These are phyloP conservation scores for Elsinoe perseae DNA, from an alignment of 2,329 filamentous ascomycete genomes.

Conservation along the genomic window DNA sequence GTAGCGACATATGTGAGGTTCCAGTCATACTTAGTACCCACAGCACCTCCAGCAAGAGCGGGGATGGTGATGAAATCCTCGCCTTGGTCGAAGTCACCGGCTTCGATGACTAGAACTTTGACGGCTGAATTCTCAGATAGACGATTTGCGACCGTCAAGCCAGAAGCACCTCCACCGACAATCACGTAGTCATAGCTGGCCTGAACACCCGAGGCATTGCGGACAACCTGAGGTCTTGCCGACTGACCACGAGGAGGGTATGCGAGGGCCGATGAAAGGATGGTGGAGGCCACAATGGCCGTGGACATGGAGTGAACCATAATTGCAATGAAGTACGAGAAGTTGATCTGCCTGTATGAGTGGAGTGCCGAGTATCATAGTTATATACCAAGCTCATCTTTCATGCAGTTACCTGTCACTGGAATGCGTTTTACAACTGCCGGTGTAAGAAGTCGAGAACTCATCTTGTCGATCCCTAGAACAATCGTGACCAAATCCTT, in stretches of 20 bases:
- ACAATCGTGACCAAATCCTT: not conserved
- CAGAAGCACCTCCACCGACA: conserved; percentile 27
- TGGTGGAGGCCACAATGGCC: conserved; percentile 5
- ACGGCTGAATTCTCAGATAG: conserved; percentile 26
- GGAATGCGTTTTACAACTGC: not conserved
- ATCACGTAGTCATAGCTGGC: conserved; percentile 21
- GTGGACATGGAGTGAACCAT: not conserved
- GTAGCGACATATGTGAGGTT: conserved; percentile 25
- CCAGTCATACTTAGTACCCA: conserved; percentile 26
- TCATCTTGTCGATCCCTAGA: not conserved
- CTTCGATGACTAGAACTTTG: conserved; percentile 29
- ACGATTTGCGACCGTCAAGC: conserved; percentile 27
- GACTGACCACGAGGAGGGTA: not conserved
- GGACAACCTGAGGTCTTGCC: not conserved
- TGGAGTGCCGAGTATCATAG: not conserved
- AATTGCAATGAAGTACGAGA: not conserved
- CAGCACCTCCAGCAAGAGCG: conserved; percentile 24
- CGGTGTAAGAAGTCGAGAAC: not conserved
- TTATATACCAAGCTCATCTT: conserved; percentile 14
- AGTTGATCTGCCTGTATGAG: not conserved
- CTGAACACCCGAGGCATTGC: not conserved
- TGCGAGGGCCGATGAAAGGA: conserved; percentile 5
- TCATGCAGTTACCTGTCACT: not conserved
- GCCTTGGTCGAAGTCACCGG: conserved; percentile 24
- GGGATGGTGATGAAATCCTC: conserved; percentile 24